Base-by-base conservation (phyloP, 257 asterid species). In the Solanum pennellii region DNA sequence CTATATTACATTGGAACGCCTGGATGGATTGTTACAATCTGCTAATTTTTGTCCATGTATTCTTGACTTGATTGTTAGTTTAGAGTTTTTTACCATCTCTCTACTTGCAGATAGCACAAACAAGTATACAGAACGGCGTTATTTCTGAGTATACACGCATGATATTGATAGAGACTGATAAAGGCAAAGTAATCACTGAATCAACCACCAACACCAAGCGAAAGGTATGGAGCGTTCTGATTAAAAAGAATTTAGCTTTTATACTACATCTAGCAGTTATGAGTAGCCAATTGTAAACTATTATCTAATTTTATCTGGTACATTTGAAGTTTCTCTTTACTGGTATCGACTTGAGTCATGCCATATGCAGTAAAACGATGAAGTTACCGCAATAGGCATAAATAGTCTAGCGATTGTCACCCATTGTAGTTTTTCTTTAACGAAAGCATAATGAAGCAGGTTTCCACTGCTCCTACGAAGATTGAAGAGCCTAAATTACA, bases 71-170 rank as follows among this genome's bases (percentile, higher is more conserved):
- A 80, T 18, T 33, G n/a, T 15, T 31, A 10, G 9, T 41, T 77
- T 25, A 35, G 45, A 37, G 12, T 20, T 15, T 47, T 49, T 52
- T 29, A 47, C 44, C 20, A 68, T 56, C 41, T 71, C 13, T 73
- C 82, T 89, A 56, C 59, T 45, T 86, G 87, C 97, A 97, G 99
- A 86, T 96, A 85, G 95, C 98, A 49, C 93, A 94, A 89, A 89
- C 93, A 92, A 97, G 99, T 86, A 74, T 87, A 68, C 93, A 89
- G 86, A 88, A 89, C 84, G 88, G 87, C 84, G 23, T 92, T 68
- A 74, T 95, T 52, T 97, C 99, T 6, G 99, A 97, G 91, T 94
- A 90, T 79, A 92, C 99, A 33, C 89, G 85, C 85, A 92, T 96
- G 95, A 77, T 90, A 71, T 90, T 94, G 92, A 90, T 92, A 8